phyloP scores from a whole-genome alignment of 148 eudicot genomes.

The Rhododendron ovatum region DNA sequence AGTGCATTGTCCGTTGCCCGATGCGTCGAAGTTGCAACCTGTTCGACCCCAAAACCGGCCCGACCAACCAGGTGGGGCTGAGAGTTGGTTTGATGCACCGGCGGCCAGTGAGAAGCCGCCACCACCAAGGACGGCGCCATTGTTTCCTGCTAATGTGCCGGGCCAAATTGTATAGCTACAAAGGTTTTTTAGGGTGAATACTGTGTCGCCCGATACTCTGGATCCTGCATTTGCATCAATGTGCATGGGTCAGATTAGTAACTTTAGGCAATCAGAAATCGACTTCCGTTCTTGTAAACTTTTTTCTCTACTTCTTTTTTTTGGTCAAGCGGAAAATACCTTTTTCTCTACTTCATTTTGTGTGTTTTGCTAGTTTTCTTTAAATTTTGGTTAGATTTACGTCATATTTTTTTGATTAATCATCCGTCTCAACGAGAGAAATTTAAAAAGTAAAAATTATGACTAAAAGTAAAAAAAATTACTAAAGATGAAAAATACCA shows the following conservation, averaged over 20 bases:
- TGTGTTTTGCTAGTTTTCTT: no score
- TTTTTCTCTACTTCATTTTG: no score
- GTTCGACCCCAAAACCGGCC: conserved; percentile 62
- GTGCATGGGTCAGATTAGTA: neutral
- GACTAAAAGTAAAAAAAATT: no score
- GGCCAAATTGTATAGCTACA: conserved; percentile 80
- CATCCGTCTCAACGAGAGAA: no score
- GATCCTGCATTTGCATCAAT: conserved; percentile 8
- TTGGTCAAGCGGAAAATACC: no score
- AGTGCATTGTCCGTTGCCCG: conserved; percentile 31
- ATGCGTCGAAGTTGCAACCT: conserved; percentile 31
- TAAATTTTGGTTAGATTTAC: neutral
- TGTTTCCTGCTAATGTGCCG: conserved; percentile 51
- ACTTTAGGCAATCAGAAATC: no score
- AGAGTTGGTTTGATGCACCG: conserved; percentile 38
- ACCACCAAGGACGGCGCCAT: conserved; percentile 30
- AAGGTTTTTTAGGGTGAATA: conserved; percentile 52
- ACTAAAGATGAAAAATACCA: no score
- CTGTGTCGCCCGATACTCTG: conserved; percentile 25
- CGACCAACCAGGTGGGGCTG: conserved; percentile 74
- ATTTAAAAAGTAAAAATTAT: no score
- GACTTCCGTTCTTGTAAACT: no score
- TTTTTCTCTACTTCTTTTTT: no score
- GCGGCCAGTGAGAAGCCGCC: conserved; percentile 53
- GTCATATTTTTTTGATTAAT: no score